Conservation (phyloP, 2,329 filamentous ascomycete species). For the Fonsecaea pugnacius region DNA sequence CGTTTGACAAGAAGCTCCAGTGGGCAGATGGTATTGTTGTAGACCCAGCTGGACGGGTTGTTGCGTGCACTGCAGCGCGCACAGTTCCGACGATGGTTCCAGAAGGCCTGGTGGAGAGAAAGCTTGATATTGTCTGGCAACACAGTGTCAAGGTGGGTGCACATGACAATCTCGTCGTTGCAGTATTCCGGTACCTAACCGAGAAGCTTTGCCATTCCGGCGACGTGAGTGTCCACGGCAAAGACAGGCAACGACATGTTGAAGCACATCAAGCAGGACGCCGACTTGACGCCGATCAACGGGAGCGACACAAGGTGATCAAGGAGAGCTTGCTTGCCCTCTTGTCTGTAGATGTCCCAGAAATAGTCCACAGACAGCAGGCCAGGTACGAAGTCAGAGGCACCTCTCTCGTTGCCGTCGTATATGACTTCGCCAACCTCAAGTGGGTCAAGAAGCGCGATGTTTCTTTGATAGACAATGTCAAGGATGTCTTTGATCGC, state of each 20-base stretch:
- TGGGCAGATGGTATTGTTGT: slow-evolving; percentile 59
- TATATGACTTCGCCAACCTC: slow-evolving; percentile 20
- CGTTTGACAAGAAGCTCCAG: slow-evolving; percentile 28
- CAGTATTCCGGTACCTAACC: slow-evolving; percentile 61
- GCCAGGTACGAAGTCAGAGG: slow-evolving; percentile 35
- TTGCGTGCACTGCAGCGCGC: slow-evolving; percentile 62
- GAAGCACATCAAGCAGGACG: slow-evolving; percentile 67
- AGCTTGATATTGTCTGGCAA: slow-evolving; percentile 65
- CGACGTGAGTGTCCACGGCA: slow-evolving; percentile 70
- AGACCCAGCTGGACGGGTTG: slow-evolving; percentile 61
- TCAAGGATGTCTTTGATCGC: slow-evolving; percentile 30
- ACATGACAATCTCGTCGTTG: slow-evolving; percentile 31
- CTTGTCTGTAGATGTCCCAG: slow-evolving; percentile 21
- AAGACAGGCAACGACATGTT: slow-evolving; percentile 66
- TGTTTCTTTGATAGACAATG: slow-evolving; percentile 25
- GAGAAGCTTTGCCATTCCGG: slow-evolving; percentile 65
- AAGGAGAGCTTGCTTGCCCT: slow-evolving; percentile 33
- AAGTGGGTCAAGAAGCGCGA: slow-evolving; percentile 15
- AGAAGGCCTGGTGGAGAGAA: slow-evolving; percentile 65
- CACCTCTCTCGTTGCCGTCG: slow-evolving; percentile 24
- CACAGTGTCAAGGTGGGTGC: slow-evolving; percentile 60
- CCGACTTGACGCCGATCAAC: slow-evolving; percentile 67
- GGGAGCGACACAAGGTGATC: slow-evolving; percentile 42
- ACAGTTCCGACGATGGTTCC: slow-evolving; percentile 65
- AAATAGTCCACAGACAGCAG: slow-evolving; percentile 37